Conservation (phyloP, 176 grass and related monocot species). For the Pharus latifolius region DNA sequence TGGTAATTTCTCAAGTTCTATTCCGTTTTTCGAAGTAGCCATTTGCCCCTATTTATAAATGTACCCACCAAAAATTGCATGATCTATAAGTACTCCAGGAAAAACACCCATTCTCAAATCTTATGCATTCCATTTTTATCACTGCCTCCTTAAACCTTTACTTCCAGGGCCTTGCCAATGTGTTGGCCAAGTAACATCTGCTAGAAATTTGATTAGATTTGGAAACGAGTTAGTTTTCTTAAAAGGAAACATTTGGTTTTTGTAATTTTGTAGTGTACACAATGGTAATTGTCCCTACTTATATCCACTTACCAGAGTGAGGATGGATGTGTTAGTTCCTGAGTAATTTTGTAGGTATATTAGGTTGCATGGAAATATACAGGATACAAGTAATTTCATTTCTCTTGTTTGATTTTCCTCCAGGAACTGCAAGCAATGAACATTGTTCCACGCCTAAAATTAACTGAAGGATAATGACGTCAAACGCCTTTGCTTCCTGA, state of each 20-base stretch:
- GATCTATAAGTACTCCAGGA: not conserved
- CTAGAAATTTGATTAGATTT: not conserved
- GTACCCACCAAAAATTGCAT: no score
- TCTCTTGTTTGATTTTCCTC: not conserved
- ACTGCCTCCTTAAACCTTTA: not conserved
- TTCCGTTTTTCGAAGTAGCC: not conserved
- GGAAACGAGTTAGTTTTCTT: not conserved
- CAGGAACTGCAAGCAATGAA: conserved; percentile 94
- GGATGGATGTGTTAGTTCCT: not conserved
- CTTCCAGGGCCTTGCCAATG: not conserved
- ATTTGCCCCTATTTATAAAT: no score
- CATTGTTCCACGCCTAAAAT: conserved; percentile 64
- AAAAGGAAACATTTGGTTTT: not conserved
- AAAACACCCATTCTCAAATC: no score
- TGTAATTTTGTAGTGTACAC: not conserved
- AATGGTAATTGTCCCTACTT: not conserved
- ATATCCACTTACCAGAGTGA: not conserved
- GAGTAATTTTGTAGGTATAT: not conserved
- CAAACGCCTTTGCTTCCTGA: not conserved
- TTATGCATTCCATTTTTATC: not conserved
- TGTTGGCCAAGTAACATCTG: not conserved
- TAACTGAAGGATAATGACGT: conserved; percentile 48
- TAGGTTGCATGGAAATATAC: not conserved
- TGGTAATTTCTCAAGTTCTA: no score
- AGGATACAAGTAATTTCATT: not conserved